Conservation (phyloP, 257 asterid genomes). For the Solanum bulbocastanum region DNA sequence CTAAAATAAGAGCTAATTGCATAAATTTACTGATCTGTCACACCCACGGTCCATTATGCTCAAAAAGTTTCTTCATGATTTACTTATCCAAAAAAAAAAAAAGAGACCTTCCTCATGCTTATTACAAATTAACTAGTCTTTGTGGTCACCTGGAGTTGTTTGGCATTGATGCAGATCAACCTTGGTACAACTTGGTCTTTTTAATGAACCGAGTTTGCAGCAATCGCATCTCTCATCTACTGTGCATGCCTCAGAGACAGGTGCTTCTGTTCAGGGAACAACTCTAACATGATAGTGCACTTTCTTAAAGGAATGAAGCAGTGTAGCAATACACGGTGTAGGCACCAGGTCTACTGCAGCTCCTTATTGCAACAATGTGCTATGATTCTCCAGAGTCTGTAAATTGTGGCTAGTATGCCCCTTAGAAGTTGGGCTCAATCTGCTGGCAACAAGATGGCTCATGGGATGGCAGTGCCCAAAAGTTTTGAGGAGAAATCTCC, state of each 20-base stretch:
- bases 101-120: background rate
- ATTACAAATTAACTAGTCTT: background rate
- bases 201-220: slow-evolving; percentile 29
- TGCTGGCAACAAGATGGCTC: background rate
- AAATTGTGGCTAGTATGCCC: background rate
- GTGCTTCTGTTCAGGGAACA: slow-evolving; percentile 30
- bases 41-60: background rate
- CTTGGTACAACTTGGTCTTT: slow-evolving; percentile 51
- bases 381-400: background rate
- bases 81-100: background rate
- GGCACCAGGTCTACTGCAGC: background rate
- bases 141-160: background rate
- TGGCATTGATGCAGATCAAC: slow-evolving; percentile 40
- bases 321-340: background rate
- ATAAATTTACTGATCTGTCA: background rate
- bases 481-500: background rate
- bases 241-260: slow-evolving; percentile 23
- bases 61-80: background rate
- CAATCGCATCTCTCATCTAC: slow-evolving; percentile 31
- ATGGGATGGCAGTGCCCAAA: background rate
- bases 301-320: background rate
- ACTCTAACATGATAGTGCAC: slow-evolving; percentile 19
- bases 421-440: background rate
- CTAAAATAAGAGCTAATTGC: background rate
- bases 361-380: background rate